phyloP scores from a whole-genome alignment of 1,139 yeast genomes.

The Zygoascus hellenicus region DNA sequence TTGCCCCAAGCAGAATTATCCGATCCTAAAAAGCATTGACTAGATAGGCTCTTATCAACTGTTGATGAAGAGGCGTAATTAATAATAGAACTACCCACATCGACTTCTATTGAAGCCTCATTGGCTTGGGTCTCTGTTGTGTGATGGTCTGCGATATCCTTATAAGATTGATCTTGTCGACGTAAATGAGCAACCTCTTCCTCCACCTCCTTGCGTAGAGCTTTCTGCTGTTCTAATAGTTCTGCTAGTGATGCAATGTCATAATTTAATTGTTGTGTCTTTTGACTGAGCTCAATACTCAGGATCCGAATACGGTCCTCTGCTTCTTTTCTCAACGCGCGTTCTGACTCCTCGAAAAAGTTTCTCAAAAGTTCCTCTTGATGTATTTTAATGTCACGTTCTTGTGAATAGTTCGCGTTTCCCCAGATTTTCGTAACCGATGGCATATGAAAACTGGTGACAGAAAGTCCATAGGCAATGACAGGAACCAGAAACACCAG shows the following conservation, averaged over 20 bases:
- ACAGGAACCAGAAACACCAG: background rate
- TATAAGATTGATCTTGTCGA: background rate
- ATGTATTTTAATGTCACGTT: background rate
- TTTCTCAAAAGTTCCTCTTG: background rate
- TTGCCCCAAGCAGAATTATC: background rate
- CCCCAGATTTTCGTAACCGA: too few relatives aligned
- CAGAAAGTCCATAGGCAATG: background rate
- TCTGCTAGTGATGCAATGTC: slow-evolving; percentile 3
- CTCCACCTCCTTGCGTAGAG: background rate
- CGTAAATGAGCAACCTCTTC: background rate
- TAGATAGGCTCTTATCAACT: slow-evolving; percentile 27
- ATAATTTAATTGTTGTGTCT: background rate
- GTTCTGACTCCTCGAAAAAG: background rate
- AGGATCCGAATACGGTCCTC: background rate
- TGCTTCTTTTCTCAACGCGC: background rate
- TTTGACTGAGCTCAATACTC: background rate
- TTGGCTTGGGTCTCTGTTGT: background rate
- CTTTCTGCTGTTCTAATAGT: background rate
- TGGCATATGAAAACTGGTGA: too few relatives aligned
- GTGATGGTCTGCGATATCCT: background rate
- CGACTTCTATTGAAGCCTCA: background rate
- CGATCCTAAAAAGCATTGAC: slow-evolving; percentile 11
- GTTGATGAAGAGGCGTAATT: slow-evolving; percentile 32
- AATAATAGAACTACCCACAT: background rate
- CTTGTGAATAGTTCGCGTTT: too few relatives aligned